Percentiles rank a stretch among this genome's conserved stretches.
Conservation (phyloP, 371 early-diverging fungal genomes). For the Mucor lusitanicus region DNA sequence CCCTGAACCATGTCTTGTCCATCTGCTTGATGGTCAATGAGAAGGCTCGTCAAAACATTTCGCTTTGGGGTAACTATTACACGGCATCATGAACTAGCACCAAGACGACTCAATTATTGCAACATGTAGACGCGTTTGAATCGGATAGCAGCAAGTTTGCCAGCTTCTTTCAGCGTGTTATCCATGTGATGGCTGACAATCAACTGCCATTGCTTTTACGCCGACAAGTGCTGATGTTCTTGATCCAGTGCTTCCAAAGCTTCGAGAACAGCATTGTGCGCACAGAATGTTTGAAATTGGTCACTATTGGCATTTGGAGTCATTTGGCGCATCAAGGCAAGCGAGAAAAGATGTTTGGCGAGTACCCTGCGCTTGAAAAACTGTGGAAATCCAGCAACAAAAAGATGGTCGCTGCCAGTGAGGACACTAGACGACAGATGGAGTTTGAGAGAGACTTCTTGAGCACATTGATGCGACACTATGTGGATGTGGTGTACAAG, state of each 20-base stretch:
- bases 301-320: constrained; percentile 76
- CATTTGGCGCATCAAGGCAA: constrained; percentile 51
- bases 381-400: constrained; percentile 66
- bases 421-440: constrained; percentile 44
- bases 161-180: constrained; percentile 57
- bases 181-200: constrained; percentile 39
- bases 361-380: constrained; percentile 64
- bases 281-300: constrained; percentile 74
- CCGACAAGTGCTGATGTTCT: constrained; percentile 63
- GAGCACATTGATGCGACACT: constrained; percentile 56
- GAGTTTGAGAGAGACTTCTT: constrained; percentile 63
- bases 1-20: constrained; percentile 66
- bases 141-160: constrained; percentile 59
- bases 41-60: constrained; percentile 71
- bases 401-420: constrained; percentile 53
- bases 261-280: constrained; percentile 78
- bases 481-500: constrained; percentile 55
- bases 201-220: constrained; percentile 40
- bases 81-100: too few relatives aligned
- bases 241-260: constrained; percentile 79
- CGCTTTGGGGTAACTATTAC: constrained; percentile 55
- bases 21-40: constrained; percentile 88
- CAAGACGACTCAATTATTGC: background rate
- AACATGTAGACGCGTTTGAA: constrained; percentile 44
- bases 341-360: constrained; percentile 56